phyloP scores from a whole-genome alignment of 2,329 filamentous ascomycete genomes.

The Ascosphaera aggregata region DNA sequence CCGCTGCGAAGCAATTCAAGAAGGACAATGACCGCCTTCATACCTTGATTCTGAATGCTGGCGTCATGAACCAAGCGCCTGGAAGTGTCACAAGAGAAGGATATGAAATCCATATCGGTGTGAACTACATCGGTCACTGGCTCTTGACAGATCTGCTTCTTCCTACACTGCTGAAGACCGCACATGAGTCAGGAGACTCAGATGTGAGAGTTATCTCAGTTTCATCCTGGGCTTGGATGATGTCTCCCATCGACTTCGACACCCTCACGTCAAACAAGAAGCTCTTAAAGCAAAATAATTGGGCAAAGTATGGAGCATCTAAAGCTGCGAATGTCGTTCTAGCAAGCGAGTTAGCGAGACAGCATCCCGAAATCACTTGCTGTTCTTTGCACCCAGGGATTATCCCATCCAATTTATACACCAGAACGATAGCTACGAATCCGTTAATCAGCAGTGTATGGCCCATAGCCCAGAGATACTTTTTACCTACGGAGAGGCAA shows the following conservation, averaged over 20 bases:
- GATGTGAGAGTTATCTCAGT: constrained; percentile 18
- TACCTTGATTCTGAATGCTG: constrained; percentile 24
- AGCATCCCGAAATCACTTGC: constrained; percentile 19
- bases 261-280: constrained; percentile 16
- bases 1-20: constrained; percentile 21
- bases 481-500: constrained; percentile 13
- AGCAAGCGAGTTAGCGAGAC: constrained; percentile 22
- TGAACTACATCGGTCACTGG: constrained; percentile 24
- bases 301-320: constrained; percentile 26
- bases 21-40: constrained; percentile 20
- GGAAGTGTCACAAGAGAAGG: constrained; percentile 15
- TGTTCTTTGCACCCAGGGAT: constrained; percentile 28
- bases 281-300: constrained; percentile 15
- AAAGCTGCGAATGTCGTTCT: constrained; percentile 28
- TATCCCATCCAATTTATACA: constrained; percentile 19
- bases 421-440: constrained; percentile 10
- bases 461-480: constrained; percentile 6
- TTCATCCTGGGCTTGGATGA: constrained; percentile 14
- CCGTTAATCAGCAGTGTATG: constrained; percentile 7
- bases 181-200: constrained; percentile 5
- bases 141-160: constrained; percentile 21
- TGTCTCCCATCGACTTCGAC: constrained; percentile 7
- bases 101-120: constrained; percentile 23
- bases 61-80: constrained; percentile 21
- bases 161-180: constrained; percentile 17